These are phyloP conservation scores for Penicillium sp. DNA, from an alignment of 2,329 filamentous ascomycete genomes.

Conservation along the genomic window DNA sequence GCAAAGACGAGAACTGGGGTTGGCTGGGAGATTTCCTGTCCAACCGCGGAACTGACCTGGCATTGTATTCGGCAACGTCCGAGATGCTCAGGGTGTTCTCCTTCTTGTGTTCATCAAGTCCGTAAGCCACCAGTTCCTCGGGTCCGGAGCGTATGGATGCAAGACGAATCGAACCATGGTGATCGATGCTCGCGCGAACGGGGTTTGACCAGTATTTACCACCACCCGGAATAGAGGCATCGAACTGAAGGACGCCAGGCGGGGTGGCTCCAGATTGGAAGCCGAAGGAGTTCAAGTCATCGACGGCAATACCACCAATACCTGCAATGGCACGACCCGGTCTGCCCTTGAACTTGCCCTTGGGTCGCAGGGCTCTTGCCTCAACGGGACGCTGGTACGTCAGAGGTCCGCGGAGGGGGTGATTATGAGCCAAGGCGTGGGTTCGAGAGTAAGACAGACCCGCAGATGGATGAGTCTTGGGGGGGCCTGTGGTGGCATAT, in stretches of 20 bases:
- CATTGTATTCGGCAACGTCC: constrained; percentile 26
- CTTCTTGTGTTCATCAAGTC: constrained; percentile 38
- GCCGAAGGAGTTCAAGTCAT: constrained; percentile 39
- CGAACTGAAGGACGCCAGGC: constrained; percentile 46
- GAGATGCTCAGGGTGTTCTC: constrained; percentile 29
- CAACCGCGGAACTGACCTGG: constrained; percentile 33
- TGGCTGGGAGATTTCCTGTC: constrained; percentile 25
- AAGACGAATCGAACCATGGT: constrained; percentile 48
- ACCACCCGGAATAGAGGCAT: constrained; percentile 51
- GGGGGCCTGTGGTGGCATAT: constrained; percentile 53
- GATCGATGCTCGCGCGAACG: constrained; percentile 48
- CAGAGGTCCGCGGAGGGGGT: constrained; percentile 64
- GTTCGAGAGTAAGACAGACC: constrained; percentile 64
- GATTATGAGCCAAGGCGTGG: constrained; percentile 58
- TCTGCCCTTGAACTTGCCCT: constrained; percentile 37
- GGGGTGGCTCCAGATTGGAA: constrained; percentile 38
- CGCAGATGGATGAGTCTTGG: constrained; percentile 66
- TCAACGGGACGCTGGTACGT: constrained; percentile 53
- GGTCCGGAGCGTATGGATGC: constrained; percentile 35
- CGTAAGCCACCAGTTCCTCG: constrained; percentile 38
- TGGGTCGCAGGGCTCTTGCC: constrained; percentile 59
- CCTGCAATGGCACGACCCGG: constrained; percentile 38
- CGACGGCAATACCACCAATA: constrained; percentile 45
- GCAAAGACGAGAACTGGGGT: constrained; percentile 17
- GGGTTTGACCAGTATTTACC: constrained; percentile 56